Base-by-base conservation (phyloP, 768 basidiomycete genomes). In the Lactarius trivialis region DNA sequence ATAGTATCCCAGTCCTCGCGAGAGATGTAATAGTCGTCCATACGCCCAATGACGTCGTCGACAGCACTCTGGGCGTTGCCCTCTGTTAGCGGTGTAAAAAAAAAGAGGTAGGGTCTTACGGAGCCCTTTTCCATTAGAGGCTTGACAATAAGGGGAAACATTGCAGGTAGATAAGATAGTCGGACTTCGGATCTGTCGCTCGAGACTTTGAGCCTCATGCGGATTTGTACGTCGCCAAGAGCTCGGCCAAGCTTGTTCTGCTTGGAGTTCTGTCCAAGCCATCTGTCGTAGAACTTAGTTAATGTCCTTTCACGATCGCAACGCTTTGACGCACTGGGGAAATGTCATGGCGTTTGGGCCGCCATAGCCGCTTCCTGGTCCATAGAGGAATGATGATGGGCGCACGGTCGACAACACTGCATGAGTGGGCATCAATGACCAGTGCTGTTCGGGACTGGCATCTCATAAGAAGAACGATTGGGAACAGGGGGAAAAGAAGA, bases 241-340 rank as follows among this genome's bases (percentile, higher is more conserved):
- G 89, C 86, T 39, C 95, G 82, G 58, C 71, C 78, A 0, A 98
- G 81, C 69, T 96, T 97, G 66, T 70, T 79, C 72, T 91, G 88
- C 70, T 95, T 96, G 60, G 97, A 98, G 73, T 98, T 98, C 71
- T 98, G 93, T 9, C 96, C 96, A 14, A 99, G 85, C 93, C 93
- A 99, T 70, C 95, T 98, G 68, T 3, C 45, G 28, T 65, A 43
- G 19, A 15, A 12, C 58, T 58, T 19, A 9, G 52, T 61, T 28
- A 58, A 58, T n/a, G 49, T 19, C n/a, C n/a, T 12, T 12, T 32
- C 28, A 17, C 12, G 2, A 15, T 21, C 4, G 24, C 8, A 37
- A 24, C 3, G 21, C 17, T 9, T 36, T 19, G n/a, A 79, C 88
- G 58, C 73, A 96, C 94, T 85, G 83, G 41, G 94, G 94, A 79